Percentiles rank a stretch among this genome's conserved stretches.
Evolutionary conservation across 2,329 filamentous ascomycete species (phyloP).

Genomic region (Cercospora brassicicola): DNA sequence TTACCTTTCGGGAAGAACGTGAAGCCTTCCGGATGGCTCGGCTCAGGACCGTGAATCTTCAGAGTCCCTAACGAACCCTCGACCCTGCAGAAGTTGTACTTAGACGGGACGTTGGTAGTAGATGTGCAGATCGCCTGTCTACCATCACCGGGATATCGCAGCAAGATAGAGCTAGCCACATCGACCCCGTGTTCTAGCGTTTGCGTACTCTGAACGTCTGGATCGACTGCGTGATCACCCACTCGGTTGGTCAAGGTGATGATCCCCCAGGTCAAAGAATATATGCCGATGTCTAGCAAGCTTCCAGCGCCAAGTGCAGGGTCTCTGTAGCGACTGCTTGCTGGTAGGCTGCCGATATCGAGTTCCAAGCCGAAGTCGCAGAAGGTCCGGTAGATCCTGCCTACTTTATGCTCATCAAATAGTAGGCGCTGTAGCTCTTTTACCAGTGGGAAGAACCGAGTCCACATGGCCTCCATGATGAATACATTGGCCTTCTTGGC

Average conservation of each 20-base stretch:
- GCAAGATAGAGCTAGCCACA: slow-evolving; percentile 41
- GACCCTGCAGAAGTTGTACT: slow-evolving; percentile 42
- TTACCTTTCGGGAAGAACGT: slow-evolving; percentile 39
- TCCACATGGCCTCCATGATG: slow-evolving; percentile 52
- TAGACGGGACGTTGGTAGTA: slow-evolving; percentile 34
- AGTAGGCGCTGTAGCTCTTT: slow-evolving; percentile 40
- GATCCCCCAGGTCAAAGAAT: slow-evolving; percentile 46
- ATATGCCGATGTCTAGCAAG: slow-evolving; percentile 50
- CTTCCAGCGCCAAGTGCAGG: slow-evolving; percentile 46
- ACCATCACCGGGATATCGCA: slow-evolving; percentile 44
- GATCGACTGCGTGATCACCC: slow-evolving; percentile 35
- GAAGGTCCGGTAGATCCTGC: slow-evolving; percentile 43
- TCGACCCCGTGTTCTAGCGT: slow-evolving; percentile 40
- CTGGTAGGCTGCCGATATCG: slow-evolving; percentile 37
- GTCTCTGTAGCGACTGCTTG: slow-evolving; percentile 37
- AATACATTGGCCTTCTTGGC: slow-evolving; percentile 46
- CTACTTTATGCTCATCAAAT: slow-evolving; percentile 45
- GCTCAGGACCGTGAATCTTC: slow-evolving; percentile 39
- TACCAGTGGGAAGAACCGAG: slow-evolving; percentile 46
- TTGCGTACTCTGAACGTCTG: slow-evolving; percentile 45
- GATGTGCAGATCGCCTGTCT: slow-evolving; percentile 48
- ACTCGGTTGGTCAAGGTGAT: slow-evolving; percentile 40
- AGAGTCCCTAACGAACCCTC: slow-evolving; percentile 46
- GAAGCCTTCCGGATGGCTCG: slow-evolving; percentile 41
- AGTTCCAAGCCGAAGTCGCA: slow-evolving; percentile 46